These are phyloP conservation scores for Leccinum broughii DNA, from an alignment of 768 basidiomycete genomes.

Conservation along the genomic window DNA sequence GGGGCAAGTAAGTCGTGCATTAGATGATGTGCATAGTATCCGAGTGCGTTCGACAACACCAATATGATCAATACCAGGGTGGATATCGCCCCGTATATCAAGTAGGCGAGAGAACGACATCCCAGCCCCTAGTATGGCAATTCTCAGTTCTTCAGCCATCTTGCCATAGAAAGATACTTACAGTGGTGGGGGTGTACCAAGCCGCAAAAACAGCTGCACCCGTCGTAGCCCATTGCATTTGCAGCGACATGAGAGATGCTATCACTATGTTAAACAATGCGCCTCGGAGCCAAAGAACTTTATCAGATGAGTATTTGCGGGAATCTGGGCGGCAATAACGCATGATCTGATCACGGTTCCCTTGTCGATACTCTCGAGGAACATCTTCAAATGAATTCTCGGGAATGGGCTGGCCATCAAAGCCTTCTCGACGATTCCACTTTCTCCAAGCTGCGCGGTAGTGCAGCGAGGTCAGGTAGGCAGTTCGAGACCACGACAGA, in stretches of 20 bases:
- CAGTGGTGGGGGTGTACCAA: constrained; percentile 32
- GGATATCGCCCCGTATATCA: constrained; percentile 31
- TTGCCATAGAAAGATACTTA: constrained; percentile 1
- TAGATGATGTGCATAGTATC: constrained; percentile 19
- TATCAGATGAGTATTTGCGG: background rate
- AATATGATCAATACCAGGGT: constrained; percentile 33
- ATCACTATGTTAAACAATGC: constrained; percentile 26
- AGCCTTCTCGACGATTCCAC: background rate
- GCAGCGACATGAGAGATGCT: constrained; percentile 31
- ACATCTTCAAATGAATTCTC: background rate
- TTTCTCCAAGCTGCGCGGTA: constrained; percentile 21
- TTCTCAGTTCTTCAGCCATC: background rate
- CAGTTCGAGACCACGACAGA: constrained; percentile 24
- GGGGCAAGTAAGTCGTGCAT: background rate
- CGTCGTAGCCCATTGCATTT: constrained; percentile 37
- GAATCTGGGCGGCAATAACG: constrained; percentile 13
- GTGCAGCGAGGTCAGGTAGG: constrained; percentile 15
- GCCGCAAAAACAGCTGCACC: background rate
- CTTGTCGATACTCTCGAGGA: constrained; percentile 17
- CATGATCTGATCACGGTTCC: constrained; percentile 19
- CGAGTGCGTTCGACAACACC: constrained; percentile 29
- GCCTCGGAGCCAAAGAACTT: constrained; percentile 23
- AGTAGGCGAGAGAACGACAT: constrained; percentile 35
- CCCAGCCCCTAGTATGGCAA: constrained; percentile 28
- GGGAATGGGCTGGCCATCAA: background rate